A percentile compares a stretch with the other conserved stretches of the same genome.
Conservation (phyloP, 257 asterid genomes). For the Solanum dulcamara region DNA sequence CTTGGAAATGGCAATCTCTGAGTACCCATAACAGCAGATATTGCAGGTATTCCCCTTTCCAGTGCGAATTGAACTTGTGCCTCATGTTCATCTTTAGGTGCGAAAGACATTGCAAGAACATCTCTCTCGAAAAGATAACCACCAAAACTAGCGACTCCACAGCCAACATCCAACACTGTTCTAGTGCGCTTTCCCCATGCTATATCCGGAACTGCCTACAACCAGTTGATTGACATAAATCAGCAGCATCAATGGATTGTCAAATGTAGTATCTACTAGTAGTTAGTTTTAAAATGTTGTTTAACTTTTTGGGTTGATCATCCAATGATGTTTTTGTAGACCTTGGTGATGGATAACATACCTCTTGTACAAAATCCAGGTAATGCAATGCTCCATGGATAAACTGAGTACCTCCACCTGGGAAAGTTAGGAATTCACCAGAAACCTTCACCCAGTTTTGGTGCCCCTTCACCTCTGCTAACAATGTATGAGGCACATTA, state of each 20-base stretch:
- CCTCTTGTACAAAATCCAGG: constrained; percentile 72
- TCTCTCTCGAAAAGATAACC: constrained; percentile 81
- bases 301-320: not conserved
- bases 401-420: constrained; percentile 97
- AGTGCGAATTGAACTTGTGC: constrained; percentile 91
- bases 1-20: constrained; percentile 81
- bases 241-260: not conserved
- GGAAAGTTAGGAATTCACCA: constrained; percentile 79
- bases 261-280: not conserved
- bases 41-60: constrained; percentile 91
- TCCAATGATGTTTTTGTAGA: not conserved
- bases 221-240: constrained; percentile 3
- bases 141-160: constrained; percentile 90
- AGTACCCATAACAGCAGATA: constrained; percentile 87
- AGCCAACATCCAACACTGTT: constrained; percentile 69
- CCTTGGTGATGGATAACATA: constrained; percentile 9
- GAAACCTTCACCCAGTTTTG: constrained; percentile 87
- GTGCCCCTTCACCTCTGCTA: constrained; percentile 81
- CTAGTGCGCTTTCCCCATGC: constrained; percentile 84
- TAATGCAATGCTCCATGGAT: constrained; percentile 84
- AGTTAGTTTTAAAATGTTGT: not conserved
- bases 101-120: constrained; percentile 70
- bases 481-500: constrained; percentile 62
- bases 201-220: constrained; percentile 70
- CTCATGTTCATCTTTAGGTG: constrained; percentile 89